Base-by-base conservation (phyloP, 805 yeast species). In the Hanseniaspora lachancei region DNA sequence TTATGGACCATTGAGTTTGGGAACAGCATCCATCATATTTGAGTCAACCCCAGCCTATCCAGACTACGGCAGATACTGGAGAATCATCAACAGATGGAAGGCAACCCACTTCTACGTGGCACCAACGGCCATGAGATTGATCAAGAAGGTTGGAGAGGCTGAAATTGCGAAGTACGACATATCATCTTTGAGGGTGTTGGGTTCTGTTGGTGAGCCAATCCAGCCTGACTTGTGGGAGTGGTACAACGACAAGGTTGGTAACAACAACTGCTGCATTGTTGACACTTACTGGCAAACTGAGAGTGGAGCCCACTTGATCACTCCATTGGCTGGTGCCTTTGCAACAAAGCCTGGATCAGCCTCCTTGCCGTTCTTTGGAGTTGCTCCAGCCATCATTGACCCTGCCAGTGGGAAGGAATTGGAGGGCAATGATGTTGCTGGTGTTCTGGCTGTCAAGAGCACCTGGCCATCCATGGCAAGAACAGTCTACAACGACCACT, bases 381-480 rank as follows among this genome's bases (percentile, higher is more conserved):
- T 93, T 61, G 86, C 84, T 60, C 87, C 96, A 18, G 85, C 77
- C 61, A 85, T 93, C 67, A 84, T 93, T 66, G 97, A 93, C 68
- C 97, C 98, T 43, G 91, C 87, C 46, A 70, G 86, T 42, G 98
- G 97, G 62, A 76, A 80, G 63, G 96, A 86, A 67, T 73, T 89
- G 63, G 72, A 74, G 61, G 96, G 87, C 53, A 85, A 86, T 65
- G 95, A 89, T 64, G 96, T 88, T 57, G 97, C 89, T 71, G 98
- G 98, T 72, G 97, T 93, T 34, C 76, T 93, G 60, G 97, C 96
- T 36, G 80, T 93, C 65, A 82, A 81, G 66, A 75, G 81, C 49
- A 78, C 97, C 39, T 93, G 98, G 98, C 98, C 98, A 57, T 89
- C 97, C n/a, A 89, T 93, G 82, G 93, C 97, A 34, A 84, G 98